Base-by-base conservation (phyloP, 139 green algal genomes). In the Yamagishiella unicocca region DNA sequence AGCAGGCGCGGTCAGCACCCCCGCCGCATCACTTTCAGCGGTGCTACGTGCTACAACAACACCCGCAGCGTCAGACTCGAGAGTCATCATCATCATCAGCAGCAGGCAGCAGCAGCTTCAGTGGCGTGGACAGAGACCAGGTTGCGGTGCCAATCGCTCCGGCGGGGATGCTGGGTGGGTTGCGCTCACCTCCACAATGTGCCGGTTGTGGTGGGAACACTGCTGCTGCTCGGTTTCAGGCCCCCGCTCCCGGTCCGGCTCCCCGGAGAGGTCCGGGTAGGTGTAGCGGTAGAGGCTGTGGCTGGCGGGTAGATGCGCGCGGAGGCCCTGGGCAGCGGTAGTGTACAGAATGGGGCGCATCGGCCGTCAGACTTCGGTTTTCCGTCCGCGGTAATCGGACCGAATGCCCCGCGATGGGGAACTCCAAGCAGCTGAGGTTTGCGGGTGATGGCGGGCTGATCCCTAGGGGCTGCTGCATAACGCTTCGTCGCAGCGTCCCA, bases 251-350 rank as follows among this genome's bases (percentile, higher is more conserved):
- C 6, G 27, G 10, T 24, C 73, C 45, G 38, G 17, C 42, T 55
- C 70, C 25, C 25, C 21, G 70, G 38, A 6, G 10, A 31, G 21
- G 4, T 55, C 25, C 72, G 38, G 42, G 64, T 14, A 79, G 35
- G 24, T 68, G 67, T 70, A 87, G 10, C 37, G 4, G 66, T 87
- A 87, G 31, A 87, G 27, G 45, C 64, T 33, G 43, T 87, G 81
- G 81, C 81, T 87, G 40, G 66, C 66, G 31, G 81, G 31, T 33
- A 87, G 81, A 43, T 87, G 81, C 9, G 21, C 24, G 19, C 14
- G n/a, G 10, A 87, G 45, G 66, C 81, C 81, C 81, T 87, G 80
- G 0, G 27, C 5, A 9, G 58, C 58, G n/a, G 24, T 58, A 17
- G 17, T 58, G 50, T 58, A 17, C 17, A 17, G 50, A 58, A 58